Evolutionary conservation across 2,329 filamentous ascomycete genomes (phyloP).

Genomic region (Emmonsia crescens): DNA sequence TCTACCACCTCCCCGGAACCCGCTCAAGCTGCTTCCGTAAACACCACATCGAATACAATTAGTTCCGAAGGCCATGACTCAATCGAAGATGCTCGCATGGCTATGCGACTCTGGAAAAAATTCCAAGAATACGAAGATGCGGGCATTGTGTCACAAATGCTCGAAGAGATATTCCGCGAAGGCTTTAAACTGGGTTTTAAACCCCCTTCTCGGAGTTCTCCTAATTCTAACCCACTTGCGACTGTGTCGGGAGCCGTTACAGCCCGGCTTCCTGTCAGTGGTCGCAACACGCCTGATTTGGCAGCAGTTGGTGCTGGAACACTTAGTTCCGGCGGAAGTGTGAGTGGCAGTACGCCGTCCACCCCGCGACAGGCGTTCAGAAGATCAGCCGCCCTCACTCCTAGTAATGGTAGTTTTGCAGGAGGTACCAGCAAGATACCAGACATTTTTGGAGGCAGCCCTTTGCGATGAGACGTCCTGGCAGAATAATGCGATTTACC

Average conservation of each 20-base stretch:
- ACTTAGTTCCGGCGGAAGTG: constrained; percentile 11
- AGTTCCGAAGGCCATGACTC: constrained; percentile 59
- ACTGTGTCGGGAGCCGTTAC: constrained; percentile 8
- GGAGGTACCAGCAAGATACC: constrained; percentile 21
- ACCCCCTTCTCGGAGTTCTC: constrained; percentile 36
- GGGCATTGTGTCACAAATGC: constrained; percentile 68
- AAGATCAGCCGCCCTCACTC: constrained; percentile 32
- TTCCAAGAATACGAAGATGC: constrained; percentile 82
- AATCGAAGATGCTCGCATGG: constrained; percentile 88
- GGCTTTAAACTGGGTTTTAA: constrained; percentile 50
- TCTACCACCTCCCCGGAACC: constrained; percentile 4
- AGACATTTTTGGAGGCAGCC: constrained; percentile 32
- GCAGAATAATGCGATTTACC: not conserved
- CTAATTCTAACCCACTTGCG: not conserved
- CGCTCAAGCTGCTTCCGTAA: constrained; percentile 4
- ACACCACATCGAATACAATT: constrained; percentile 9
- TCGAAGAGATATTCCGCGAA: constrained; percentile 73
- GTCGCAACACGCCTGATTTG: constrained; percentile 32
- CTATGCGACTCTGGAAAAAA: constrained; percentile 78
- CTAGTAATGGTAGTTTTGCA: constrained; percentile 32
- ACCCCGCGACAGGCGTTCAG: constrained; percentile 34
- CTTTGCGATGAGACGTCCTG: constrained; percentile 20
- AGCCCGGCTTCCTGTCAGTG: constrained; percentile 18
- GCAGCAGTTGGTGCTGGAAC: constrained; percentile 10
- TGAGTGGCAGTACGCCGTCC: constrained; percentile 24